A percentile compares a stretch with the other conserved stretches of the same genome.
Conservation (phyloP, 257 asterid species). For the Nicotiana tabacum region DNA sequence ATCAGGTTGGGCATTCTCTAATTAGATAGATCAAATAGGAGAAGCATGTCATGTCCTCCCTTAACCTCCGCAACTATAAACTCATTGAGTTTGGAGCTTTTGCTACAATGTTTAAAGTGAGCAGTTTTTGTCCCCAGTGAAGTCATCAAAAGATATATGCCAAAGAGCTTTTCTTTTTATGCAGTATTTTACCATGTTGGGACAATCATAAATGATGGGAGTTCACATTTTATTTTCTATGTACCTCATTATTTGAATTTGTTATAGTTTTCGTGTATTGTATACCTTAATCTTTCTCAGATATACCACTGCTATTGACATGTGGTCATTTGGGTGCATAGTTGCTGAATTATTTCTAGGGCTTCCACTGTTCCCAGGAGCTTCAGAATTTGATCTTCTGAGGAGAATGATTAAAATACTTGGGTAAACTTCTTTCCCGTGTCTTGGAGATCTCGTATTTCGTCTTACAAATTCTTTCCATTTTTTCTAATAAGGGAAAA, state of each 20-base stretch:
- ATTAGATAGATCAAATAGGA: not conserved
- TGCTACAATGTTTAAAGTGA: not conserved
- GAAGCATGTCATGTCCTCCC: not conserved
- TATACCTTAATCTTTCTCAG: constrained; percentile 63
- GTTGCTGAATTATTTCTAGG: constrained; percentile 95
- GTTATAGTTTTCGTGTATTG: constrained; percentile 10
- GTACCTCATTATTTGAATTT: not conserved
- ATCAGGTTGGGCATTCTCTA: constrained; percentile 1
- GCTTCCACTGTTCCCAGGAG: constrained; percentile 97
- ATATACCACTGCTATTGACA: constrained; percentile 92
- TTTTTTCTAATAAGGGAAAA: too few species aligned
- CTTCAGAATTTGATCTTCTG: constrained; percentile 95
- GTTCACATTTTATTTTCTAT: not conserved
- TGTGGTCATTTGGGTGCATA: constrained; percentile 99
- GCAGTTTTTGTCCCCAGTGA: not conserved
- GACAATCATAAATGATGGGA: not conserved
- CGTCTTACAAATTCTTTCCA: not conserved
- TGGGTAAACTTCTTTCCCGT: constrained; percentile 49
- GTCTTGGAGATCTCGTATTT: constrained; percentile 1
- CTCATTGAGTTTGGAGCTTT: not conserved
- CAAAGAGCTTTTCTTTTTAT: not conserved
- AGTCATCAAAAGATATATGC: not conserved
- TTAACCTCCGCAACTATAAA: not conserved
- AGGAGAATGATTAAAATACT: constrained; percentile 92
- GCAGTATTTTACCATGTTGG: not conserved